Evolutionary conservation across 2,329 filamentous ascomycete genomes (phyloP).

Genomic region (Fusarium nurragi): DNA sequence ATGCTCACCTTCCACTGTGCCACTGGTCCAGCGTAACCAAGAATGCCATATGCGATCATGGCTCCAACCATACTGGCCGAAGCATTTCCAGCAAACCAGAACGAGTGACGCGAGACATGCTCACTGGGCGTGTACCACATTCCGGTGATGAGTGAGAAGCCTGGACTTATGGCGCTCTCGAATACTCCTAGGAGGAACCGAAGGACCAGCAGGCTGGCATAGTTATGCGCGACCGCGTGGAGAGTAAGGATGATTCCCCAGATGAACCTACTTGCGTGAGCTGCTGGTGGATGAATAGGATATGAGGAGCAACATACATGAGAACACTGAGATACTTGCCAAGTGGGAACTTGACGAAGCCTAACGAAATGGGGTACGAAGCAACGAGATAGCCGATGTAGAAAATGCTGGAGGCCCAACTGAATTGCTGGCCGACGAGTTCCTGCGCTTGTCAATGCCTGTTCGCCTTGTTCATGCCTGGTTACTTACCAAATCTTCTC

Average conservation of each 20-base stretch:
- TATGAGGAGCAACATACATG: too few species aligned
- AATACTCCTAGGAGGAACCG: slow-evolving; percentile 13
- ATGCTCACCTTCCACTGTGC: slow-evolving; percentile 11
- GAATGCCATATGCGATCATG: slow-evolving; percentile 13
- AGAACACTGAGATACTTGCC: slow-evolving; percentile 12
- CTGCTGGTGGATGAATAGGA: too few species aligned
- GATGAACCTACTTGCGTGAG: too few species aligned
- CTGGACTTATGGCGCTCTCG: slow-evolving; percentile 9
- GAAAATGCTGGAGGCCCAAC: slow-evolving; percentile 14
- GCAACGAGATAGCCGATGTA: slow-evolving; percentile 21
- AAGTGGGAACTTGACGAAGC: slow-evolving; percentile 19
- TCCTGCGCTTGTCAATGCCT: not conserved
- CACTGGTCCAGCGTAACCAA: not conserved
- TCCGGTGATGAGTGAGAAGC: slow-evolving; percentile 7
- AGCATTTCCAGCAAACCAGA: slow-evolving; percentile 16
- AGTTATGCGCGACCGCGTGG: not conserved
- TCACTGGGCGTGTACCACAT: slow-evolving; percentile 20
- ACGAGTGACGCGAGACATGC: slow-evolving; percentile 9
- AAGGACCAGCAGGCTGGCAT: slow-evolving; percentile 2
- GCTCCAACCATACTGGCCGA: slow-evolving; percentile 12
- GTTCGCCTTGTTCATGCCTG: rapidly evolving
- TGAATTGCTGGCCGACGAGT: slow-evolving; percentile 12
- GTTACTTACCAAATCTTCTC: slow-evolving; percentile 4
- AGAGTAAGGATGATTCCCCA: slow-evolving; percentile 11
- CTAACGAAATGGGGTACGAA: slow-evolving; percentile 12